phyloP scores from a whole-genome alignment of 306 rosid species.

The Fagus crenata region DNA sequence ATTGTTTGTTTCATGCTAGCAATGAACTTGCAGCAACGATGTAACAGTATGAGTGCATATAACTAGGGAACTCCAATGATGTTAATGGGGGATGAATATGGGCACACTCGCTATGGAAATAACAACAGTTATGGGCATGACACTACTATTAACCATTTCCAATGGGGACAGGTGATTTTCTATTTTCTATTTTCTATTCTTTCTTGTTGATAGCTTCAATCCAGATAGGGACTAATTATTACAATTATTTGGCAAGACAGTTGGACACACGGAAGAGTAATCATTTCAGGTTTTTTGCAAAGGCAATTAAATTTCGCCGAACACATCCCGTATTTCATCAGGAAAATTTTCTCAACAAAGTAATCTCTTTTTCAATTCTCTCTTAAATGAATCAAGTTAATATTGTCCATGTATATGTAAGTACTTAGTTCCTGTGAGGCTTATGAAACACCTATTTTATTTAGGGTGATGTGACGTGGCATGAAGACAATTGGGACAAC shows the following conservation, averaged over 20 bases:
- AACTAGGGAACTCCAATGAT: constrained; percentile 92
- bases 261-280: constrained; percentile 54
- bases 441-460: constrained; percentile 26
- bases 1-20: constrained; percentile 27
- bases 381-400: constrained; percentile 17
- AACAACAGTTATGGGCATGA: constrained; percentile 97
- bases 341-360: constrained; percentile 68
- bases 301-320: constrained; percentile 66
- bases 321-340: constrained; percentile 53
- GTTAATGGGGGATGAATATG: constrained; percentile 98
- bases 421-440: constrained; percentile 17
- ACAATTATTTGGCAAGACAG: constrained; percentile 45
- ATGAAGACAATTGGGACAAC: constrained; percentile 84
- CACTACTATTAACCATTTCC: constrained; percentile 68
- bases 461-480: constrained; percentile 94
- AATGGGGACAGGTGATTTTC: constrained; percentile 67
- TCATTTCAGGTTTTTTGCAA: constrained; percentile 84
- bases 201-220: constrained; percentile 31
- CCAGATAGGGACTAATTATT: constrained; percentile 17
- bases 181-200: background rate
- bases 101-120: constrained; percentile 87
- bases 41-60: constrained; percentile 34
- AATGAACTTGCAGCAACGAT: constrained; percentile 21
- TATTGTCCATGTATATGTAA: constrained; percentile 9
- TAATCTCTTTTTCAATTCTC: constrained; percentile 33